Evolutionary conservation across 2,329 filamentous ascomycete species (phyloP).

Genomic region (Cryphonectria naterciae): DNA sequence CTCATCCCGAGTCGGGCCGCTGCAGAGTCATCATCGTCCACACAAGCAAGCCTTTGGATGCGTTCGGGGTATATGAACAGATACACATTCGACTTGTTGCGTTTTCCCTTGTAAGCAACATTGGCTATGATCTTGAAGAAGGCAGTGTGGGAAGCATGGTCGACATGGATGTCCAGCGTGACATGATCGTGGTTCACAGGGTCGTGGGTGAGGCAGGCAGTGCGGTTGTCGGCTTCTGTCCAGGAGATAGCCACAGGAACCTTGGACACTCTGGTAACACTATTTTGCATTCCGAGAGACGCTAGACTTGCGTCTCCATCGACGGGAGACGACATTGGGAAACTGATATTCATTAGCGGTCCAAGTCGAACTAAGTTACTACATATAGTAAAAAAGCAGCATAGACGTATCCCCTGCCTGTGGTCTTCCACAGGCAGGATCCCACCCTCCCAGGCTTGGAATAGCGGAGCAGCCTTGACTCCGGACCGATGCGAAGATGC

Average conservation of each 20-base stretch:
- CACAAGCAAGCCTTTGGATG: constrained; percentile 10
- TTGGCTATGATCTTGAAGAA: constrained; percentile 27
- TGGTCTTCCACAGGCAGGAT: constrained; percentile 16
- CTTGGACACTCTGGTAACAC: constrained; percentile 12
- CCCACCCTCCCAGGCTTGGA: constrained; percentile 29
- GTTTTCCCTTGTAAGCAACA: constrained; percentile 25
- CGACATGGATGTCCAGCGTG: constrained; percentile 13
- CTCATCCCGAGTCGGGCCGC: constrained; percentile 15
- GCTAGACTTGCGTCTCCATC: constrained; percentile 20
- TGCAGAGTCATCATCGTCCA: constrained; percentile 18
- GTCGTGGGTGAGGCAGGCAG: constrained; percentile 14
- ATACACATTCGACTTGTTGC: constrained; percentile 26
- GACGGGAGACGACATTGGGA: constrained; percentile 17
- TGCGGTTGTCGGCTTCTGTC: constrained; percentile 12
- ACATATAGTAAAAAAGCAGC: neutral
- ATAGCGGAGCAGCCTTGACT: constrained; percentile 29
- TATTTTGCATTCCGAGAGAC: constrained; percentile 11
- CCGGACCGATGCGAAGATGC: constrained; percentile 11
- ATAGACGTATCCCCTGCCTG: constrained; percentile 24
- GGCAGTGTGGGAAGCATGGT: constrained; percentile 13
- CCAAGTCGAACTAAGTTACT: neutral
- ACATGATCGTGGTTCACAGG: constrained; percentile 21
- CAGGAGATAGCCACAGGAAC: constrained; percentile 22
- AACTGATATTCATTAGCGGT: constrained; percentile 20
- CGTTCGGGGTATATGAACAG: constrained; percentile 24